phyloP scores from a whole-genome alignment of 805 yeast species.

The Metschnikowia peoriensis region DNA sequence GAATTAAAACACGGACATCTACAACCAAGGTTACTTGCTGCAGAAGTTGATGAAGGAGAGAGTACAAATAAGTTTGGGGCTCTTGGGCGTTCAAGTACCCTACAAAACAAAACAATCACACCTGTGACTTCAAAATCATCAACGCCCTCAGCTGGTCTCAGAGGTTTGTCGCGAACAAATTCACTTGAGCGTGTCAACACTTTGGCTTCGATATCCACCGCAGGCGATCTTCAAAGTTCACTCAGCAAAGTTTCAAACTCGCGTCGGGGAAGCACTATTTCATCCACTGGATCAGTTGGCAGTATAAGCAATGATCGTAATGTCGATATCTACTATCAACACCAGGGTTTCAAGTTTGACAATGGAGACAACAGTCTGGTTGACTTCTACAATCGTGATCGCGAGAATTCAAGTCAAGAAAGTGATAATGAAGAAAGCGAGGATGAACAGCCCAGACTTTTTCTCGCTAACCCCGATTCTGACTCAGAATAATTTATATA shows the following conservation, averaged over 20 bases:
- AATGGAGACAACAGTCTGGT: conserved; percentile 24
- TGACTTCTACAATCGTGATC: conserved; percentile 6
- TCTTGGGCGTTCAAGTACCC: conserved; percentile 9
- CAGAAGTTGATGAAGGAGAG: conserved; percentile 62
- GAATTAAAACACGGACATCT: conserved; percentile 63
- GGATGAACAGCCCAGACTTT: conserved; percentile 44
- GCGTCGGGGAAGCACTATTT: conserved; percentile 21
- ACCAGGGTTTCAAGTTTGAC: conserved; percentile 34
- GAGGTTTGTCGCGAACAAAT: conserved; percentile 22
- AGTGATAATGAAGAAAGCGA: conserved; percentile 27
- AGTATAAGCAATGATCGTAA: conserved; percentile 26
- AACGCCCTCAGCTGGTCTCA: conserved; percentile 10
- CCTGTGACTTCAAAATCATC: conserved; percentile 17
- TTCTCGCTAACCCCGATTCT: conserved; percentile 57
- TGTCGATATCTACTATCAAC: conserved; percentile 40
- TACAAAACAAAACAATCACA: conserved; percentile 9
- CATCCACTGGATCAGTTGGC: conserved; percentile 29
- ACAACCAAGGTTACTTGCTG: conserved; percentile 66
- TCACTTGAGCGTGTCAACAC: conserved; percentile 36
- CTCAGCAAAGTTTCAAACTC: conserved; percentile 16
- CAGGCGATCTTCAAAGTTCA: conserved; percentile 21
- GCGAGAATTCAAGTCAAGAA: conserved; percentile 11
- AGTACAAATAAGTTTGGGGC: conserved; percentile 15
- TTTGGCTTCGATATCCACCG: conserved; percentile 20
- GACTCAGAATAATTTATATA: conserved; percentile 29